phyloP scores from a whole-genome alignment of 768 basidiomycete genomes.

The Exidia glandulosa region DNA sequence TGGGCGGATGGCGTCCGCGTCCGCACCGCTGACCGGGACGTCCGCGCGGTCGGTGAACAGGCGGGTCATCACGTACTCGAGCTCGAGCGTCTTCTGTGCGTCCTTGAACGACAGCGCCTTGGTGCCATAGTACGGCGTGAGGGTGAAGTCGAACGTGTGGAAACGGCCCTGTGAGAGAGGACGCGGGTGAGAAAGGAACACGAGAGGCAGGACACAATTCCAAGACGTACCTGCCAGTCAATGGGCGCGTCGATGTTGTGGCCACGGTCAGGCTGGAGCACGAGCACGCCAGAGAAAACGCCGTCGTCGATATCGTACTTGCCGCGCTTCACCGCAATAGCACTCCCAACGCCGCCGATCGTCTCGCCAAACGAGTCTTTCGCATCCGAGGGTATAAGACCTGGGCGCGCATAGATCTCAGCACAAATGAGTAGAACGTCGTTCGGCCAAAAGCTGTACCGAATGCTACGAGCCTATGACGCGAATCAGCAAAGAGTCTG shows the following conservation, averaged over 20 bases:
- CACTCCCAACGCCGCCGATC: constrained; percentile 52
- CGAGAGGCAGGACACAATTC: constrained; percentile 29
- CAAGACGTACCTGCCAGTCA: constrained; percentile 50
- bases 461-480: too few relatives aligned
- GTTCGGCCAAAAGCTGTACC: too few relatives aligned
- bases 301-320: constrained; percentile 32
- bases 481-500: too few relatives aligned
- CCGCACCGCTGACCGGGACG: constrained; percentile 44
- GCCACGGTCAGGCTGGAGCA: constrained; percentile 51
- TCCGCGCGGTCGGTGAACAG: constrained; percentile 37
- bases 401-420: too few relatives aligned
- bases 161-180: not conserved
- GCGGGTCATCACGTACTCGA: constrained; percentile 39
- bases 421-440: too few relatives aligned
- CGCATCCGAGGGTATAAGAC: not conserved
- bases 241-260: constrained; percentile 47
- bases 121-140: constrained; percentile 43
- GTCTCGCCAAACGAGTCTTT: constrained; percentile 28
- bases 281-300: constrained; percentile 36
- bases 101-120: constrained; percentile 34
- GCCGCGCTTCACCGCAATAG: constrained; percentile 42
- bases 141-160: constrained; percentile 47
- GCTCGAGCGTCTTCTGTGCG: constrained; percentile 39
- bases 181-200: not conserved
- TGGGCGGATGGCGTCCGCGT: constrained; percentile 35